Evolutionary conservation across 2,329 filamentous ascomycete species (phyloP).

Genomic region (Alternaria triticimaculans): DNA sequence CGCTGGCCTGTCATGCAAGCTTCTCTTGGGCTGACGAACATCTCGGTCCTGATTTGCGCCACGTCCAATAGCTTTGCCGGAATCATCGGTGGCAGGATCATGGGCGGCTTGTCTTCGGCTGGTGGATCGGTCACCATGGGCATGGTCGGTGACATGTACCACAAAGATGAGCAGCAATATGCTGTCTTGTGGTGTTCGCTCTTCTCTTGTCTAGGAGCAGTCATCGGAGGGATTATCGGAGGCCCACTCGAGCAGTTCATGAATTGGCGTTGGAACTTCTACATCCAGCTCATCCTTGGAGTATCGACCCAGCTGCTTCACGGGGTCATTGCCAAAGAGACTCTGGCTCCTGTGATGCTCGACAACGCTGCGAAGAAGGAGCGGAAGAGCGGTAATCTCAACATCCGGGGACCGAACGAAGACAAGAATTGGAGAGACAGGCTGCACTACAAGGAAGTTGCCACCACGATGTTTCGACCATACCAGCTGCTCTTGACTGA

Average conservation of each 20-base stretch:
- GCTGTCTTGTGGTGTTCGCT: conserved; percentile 66
- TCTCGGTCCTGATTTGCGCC: conserved; percentile 63
- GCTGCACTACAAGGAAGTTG: not conserved
- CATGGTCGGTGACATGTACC: conserved; percentile 68
- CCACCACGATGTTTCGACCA: conserved; percentile 64
- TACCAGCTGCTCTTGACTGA: conserved; percentile 78
- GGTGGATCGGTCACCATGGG: conserved; percentile 69
- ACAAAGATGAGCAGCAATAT: conserved; percentile 67
- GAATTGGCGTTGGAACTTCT: conserved; percentile 78
- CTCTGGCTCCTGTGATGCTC: conserved; percentile 75
- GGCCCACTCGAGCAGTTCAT: conserved; percentile 67
- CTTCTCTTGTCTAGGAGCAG: conserved; percentile 68
- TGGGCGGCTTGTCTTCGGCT: conserved; percentile 56
- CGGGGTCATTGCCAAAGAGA: conserved; percentile 74
- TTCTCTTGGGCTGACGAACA: conserved; percentile 65
- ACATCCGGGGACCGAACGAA: not conserved
- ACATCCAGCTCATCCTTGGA: conserved; percentile 83
- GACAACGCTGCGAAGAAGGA: conserved; percentile 53
- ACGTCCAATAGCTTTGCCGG: conserved; percentile 65
- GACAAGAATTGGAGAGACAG: not conserved
- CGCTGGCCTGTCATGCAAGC: conserved; percentile 79
- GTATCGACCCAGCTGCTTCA: conserved; percentile 71
- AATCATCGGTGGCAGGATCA: conserved; percentile 65
- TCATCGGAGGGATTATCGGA: conserved; percentile 69
- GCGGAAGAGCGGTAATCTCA: not conserved